Conservation (phyloP, 1,139 yeast genomes). For the Pichia sp. region DNA sequence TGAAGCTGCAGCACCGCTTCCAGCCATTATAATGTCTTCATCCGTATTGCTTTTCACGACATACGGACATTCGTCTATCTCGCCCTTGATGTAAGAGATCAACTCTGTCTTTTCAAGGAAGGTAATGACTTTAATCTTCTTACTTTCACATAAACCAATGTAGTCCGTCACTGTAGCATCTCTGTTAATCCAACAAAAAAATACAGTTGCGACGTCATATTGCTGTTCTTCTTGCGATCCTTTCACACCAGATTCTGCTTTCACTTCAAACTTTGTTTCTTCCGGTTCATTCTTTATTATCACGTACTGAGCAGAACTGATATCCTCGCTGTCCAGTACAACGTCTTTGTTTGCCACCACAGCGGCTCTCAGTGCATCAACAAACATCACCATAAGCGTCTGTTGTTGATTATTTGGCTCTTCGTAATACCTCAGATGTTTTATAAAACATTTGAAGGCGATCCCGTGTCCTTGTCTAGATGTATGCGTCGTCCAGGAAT, state of each 20-base stretch:
- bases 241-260: conserved; percentile 46
- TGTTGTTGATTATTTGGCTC: too few species aligned
- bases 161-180: conserved; percentile 80
- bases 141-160: conserved; percentile 61
- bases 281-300: not conserved
- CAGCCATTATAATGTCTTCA: conserved; percentile 1
- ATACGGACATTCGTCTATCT: conserved; percentile 49
- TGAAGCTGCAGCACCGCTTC: not conserved
- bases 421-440: too few species aligned
- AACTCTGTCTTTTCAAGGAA: conserved; percentile 84
- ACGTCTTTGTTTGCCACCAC: not conserved
- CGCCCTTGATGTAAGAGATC: conserved; percentile 72
- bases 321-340: not conserved
- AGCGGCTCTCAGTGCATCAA: conserved; percentile 23
- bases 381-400: not conserved
- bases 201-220: conserved; percentile 31
- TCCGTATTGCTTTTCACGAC: conserved; percentile 19
- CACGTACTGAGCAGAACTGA: not conserved
- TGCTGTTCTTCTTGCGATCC: not conserved
- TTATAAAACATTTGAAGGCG: too few species aligned
- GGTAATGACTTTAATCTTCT: conserved; percentile 63
- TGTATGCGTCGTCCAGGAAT: too few species aligned
- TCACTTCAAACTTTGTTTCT: conserved; percentile 29
- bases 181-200: conserved; percentile 69
- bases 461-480: too few species aligned